Percentiles rank a stretch among this genome's conserved stretches.
These are phyloP conservation scores for Chamaecrista fasciculata DNA, from an alignment of 306 rosid species.

Conservation along the genomic window DNA sequence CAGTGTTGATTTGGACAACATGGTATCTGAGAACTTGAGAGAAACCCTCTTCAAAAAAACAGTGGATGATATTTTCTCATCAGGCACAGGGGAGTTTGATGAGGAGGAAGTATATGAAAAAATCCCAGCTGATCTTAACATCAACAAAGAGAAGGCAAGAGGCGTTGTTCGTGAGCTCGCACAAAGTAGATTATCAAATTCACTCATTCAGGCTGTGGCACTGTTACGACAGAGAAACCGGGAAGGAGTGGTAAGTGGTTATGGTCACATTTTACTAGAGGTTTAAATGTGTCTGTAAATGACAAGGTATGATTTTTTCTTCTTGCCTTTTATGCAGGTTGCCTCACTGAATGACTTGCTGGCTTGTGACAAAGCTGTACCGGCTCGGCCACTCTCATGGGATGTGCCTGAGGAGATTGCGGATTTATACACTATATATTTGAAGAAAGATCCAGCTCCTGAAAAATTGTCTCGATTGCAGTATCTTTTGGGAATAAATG, in stretches of 20 bases:
- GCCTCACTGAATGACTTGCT: conserved; percentile 50
- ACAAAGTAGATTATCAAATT: conserved; percentile 68
- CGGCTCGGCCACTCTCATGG: conserved; percentile 40
- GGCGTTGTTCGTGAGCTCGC: conserved; percentile 71
- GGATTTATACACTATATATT: conserved; percentile 69
- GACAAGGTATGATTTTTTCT: neutral
- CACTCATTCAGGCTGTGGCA: conserved; percentile 87
- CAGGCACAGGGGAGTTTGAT: conserved; percentile 96
- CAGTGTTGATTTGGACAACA: conserved; percentile 77
- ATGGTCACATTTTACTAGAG: neutral
- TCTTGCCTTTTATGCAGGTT: conserved; percentile 36
- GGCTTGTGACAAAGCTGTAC: conserved; percentile 53
- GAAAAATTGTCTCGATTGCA: conserved; percentile 83
- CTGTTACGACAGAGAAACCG: conserved; percentile 80
- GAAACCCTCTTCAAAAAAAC: conserved; percentile 89
- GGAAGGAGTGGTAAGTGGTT: conserved; percentile 68
- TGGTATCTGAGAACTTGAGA: conserved; percentile 79
- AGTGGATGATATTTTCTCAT: conserved; percentile 88
- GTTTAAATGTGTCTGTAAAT: conserved; percentile 19
- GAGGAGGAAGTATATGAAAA: conserved; percentile 89
- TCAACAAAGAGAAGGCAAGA: conserved; percentile 74
- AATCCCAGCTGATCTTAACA: conserved; percentile 82
- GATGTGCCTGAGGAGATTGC: conserved; percentile 76
- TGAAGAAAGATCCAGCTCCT: conserved; percentile 65
- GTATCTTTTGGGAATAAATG: conserved; percentile 80